Base-by-base conservation (phyloP, 2,329 filamentous ascomycete genomes). In the Fusarium oligoseptatum region DNA sequence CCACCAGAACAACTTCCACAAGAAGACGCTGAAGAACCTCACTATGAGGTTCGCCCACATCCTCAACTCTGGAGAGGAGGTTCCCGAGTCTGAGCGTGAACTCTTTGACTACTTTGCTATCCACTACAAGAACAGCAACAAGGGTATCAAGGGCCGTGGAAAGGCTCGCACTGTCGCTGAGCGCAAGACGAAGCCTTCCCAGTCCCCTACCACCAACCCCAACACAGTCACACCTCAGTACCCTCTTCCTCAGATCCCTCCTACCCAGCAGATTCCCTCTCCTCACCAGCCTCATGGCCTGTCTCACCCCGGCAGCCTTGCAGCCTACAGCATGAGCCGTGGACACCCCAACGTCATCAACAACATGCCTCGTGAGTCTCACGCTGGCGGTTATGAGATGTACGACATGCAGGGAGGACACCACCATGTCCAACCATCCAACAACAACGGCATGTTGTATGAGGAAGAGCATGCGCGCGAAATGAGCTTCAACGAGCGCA, bases 61-160 rank as follows among this genome's bases (percentile, higher is more conserved):
- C 15, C 88, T 92, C 63, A 87, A 87, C n/a, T 89, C 92, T 41
- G 85, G 87, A 6, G 90, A 80, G 12, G 73, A 81, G 14, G 76
- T 95, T n/a, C 86, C 89, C 0, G 88, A 92, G 41, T 83, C 84
- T 6, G 94, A 98, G 78, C 92, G 90, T 71, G 92, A 95, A 69
- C 87, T 98, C 60, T 95, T 93, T 86, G 90, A 93, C 76, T 97
- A 98, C 84, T 97, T 98, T 80, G 89, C 92, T 5, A 88, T 88
- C 1, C 87, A 98, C n/a, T 98, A 98, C 88, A 98, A 97, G 87
- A 97, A 98, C 84, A 95, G 93, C 84, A 98, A 98, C 88, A 98
- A 98, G 83, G 97, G 97, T 2, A 98, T 98, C 87, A 98, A 98
- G 84, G 97, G 97, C 12, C 92, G 97, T 55, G 97, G 97, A 50